Base-by-base conservation (phyloP, 495 filamentous ascomycete genomes). In the Endocarpon pusillum region DNA sequence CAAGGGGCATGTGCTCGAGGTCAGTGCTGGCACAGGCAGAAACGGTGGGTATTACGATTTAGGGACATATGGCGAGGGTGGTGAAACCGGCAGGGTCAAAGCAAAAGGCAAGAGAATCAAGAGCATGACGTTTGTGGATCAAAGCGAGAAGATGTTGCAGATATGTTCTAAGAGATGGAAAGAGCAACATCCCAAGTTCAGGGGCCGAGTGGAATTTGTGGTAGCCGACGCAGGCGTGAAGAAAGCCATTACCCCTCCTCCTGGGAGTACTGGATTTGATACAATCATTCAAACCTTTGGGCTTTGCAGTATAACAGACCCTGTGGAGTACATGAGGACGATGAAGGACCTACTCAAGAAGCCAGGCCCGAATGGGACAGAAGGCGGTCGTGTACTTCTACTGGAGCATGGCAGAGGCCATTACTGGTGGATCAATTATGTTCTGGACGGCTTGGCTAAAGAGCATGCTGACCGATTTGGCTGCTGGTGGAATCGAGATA, bases 401-500 rank as follows among this genome's bases (percentile, higher is more conserved):
- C 61, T 99, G 2, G 89, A 99, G 63, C 89, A 99, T 61, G 91
- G 89, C 6, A 67, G 78, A 34, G 81, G 79, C 25, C 54, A 72
- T 42, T 87, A 71, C 42, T 62, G 64, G 23, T 82, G 80, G 71
- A 40, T 94, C 34, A 94, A 99, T 60, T 52, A 54, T 2, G 46
- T 80, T 10, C 51, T 99, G 45, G 89, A 97, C 56, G 66, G 69
- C 39, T 55, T 72, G 40, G 91, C 91, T 3, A 60, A 69, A 14
- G 60, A 58, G 21, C 89, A 96, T 66, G 86, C 85, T 27, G 64
- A 73, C 38, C 66, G 70, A 33, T 83, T 84, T 64, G 89, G 91
- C 6, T 97, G 89, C 59, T 96, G 86, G 86, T 92, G 81, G 75
- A 97, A 97, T 55, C 63, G 83, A 33, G 89, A 97, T 63, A 77